Conservation (phyloP, 257 asterid species). For the Lantana camara region DNA sequence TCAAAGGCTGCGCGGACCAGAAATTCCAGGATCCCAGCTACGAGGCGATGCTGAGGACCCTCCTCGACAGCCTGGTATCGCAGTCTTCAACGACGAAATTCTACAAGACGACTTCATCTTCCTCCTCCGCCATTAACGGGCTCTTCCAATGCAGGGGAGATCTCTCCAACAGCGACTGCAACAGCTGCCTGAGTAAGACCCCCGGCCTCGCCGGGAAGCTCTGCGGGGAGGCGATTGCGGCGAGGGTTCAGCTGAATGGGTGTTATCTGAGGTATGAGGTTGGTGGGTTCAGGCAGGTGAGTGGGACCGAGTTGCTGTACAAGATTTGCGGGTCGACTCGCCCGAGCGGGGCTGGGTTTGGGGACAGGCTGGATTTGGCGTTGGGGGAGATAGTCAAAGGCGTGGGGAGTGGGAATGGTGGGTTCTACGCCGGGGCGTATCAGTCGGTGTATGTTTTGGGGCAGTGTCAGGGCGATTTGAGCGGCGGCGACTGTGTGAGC, state of each 20-base stretch:
- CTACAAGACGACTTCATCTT: constrained; percentile 54
- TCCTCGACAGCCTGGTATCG: constrained; percentile 46
- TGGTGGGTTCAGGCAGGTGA: constrained; percentile 51
- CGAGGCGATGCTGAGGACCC: constrained; percentile 43
- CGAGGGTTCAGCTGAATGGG: constrained; percentile 64
- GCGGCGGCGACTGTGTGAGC: constrained; percentile 62
- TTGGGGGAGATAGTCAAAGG: constrained; percentile 65
- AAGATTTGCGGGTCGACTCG: constrained; percentile 69
- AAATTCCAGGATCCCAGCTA: constrained; percentile 43
- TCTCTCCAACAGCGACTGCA: constrained; percentile 56
- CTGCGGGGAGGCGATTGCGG: constrained; percentile 65
- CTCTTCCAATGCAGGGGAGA: constrained; percentile 86
- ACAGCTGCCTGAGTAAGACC: constrained; percentile 46
- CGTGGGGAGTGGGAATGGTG: constrained; percentile 41
- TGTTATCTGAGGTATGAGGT: constrained; percentile 70
- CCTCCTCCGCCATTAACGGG: constrained; percentile 51
- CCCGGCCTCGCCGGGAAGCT: constrained; percentile 40
- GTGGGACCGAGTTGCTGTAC: constrained; percentile 57
- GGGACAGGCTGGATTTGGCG: constrained; percentile 56
- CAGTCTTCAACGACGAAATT: constrained; percentile 64
- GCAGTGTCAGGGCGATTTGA: constrained; percentile 85
- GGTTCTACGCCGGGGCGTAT: constrained; percentile 71
- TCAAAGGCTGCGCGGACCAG: constrained; percentile 88
- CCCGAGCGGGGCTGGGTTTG: constrained; percentile 68
- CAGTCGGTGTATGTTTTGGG: constrained; percentile 76